phyloP scores from a whole-genome alignment of 768 basidiomycete species.

The Mrakia gelida region DNA sequence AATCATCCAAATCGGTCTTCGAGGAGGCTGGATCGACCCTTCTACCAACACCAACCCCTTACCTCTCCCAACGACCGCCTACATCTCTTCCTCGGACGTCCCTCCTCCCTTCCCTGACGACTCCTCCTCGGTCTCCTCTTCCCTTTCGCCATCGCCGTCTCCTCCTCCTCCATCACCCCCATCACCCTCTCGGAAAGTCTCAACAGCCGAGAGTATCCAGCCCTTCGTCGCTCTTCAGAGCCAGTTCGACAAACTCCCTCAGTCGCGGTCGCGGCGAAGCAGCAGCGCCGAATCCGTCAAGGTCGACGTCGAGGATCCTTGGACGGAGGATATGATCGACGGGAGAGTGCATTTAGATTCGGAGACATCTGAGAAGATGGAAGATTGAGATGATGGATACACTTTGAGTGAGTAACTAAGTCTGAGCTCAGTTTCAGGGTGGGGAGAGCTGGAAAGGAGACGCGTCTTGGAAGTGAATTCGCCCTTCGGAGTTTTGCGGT shows the following conservation, averaged over 20 bases:
- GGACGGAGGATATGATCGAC: conserved; percentile 19
- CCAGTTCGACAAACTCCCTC: not conserved
- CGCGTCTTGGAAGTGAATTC: too few species aligned
- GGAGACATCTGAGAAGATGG: not conserved
- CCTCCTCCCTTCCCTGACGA: not conserved
- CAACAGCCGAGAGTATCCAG: not conserved
- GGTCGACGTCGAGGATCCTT: not conserved
- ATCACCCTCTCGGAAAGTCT: not conserved
- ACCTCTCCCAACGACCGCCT: not conserved
- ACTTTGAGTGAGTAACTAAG: not conserved
- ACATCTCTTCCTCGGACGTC: not conserved
- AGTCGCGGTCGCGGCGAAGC: not conserved
- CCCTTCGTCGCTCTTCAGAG: not conserved
- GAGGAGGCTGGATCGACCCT: conserved; percentile 27
- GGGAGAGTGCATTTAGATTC: conserved; percentile 19
- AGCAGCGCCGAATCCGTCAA: not conserved
- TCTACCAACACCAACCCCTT: not conserved
- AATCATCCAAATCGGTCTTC: conserved; percentile 26
- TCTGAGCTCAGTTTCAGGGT: not conserved
- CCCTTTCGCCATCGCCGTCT: not conserved
- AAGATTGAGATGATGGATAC: not conserved
- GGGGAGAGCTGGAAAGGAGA: too few species aligned
- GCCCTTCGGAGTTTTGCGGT: not conserved
- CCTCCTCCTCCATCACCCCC: not conserved
- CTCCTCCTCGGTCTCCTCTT: not conserved